Percentiles rank a stretch among this genome's conserved stretches.
Evolutionary conservation across 2,329 filamentous ascomycete species (phyloP).

Genomic region (Trichoderma hamatum): DNA sequence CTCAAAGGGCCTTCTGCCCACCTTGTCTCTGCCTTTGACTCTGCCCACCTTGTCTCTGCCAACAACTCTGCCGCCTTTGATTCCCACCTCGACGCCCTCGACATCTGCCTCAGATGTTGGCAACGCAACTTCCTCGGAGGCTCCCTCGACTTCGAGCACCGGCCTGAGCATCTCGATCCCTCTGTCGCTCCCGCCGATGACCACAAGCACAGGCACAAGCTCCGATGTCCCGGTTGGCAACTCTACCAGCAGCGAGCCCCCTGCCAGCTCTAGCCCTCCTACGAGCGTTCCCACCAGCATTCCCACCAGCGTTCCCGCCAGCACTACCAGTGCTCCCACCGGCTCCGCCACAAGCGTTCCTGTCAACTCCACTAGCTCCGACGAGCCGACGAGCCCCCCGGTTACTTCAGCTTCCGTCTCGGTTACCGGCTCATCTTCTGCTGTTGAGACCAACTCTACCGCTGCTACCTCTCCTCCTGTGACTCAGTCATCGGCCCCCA

Average conservation of each 20-base stretch:
- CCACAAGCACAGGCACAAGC: constrained; percentile 16
- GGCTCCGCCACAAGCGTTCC: background rate
- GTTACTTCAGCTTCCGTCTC: background rate
- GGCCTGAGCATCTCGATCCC: constrained; percentile 25
- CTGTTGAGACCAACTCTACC: constrained; percentile 15
- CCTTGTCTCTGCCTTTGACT: constrained; percentile 1
- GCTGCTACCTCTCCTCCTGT: background rate
- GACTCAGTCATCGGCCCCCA: constrained; percentile 2
- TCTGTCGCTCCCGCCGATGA: background rate
- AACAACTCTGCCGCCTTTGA: constrained; percentile 20
- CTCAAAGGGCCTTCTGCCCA: constrained; percentile 26
- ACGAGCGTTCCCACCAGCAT: background rate
- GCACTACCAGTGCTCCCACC: constrained; percentile 1
- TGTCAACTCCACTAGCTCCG: constrained; percentile 8
- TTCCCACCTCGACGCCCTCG: constrained; percentile 1
- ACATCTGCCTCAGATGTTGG: constrained; percentile 23
- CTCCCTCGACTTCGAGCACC: background rate
- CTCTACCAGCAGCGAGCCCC: constrained; percentile 21
- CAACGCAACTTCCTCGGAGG: constrained; percentile 13
- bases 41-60: constrained; percentile 3
- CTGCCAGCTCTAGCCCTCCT: constrained; percentile 7
- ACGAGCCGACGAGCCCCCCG: background rate
- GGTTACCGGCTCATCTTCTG: background rate
- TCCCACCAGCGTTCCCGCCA: background rate
- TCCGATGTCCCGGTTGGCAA: constrained; percentile 15